Percentiles rank a stretch among this genome's conserved stretches.
Conservation (phyloP, 768 basidiomycete species). For the Tylopilus felleus region DNA sequence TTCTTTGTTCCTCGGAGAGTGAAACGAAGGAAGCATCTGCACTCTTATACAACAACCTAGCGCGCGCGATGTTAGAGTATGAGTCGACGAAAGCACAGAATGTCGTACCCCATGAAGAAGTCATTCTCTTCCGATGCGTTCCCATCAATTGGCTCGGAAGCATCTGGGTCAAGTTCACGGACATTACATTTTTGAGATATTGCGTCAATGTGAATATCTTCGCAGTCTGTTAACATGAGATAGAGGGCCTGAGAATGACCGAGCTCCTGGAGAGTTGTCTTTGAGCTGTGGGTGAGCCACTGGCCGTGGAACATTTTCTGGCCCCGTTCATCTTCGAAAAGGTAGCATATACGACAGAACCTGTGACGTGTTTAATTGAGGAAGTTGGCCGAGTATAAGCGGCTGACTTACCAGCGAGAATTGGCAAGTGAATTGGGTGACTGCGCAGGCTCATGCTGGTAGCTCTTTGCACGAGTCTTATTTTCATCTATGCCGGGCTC, state of each 20-base stretch:
- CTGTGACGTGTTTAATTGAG: conserved; percentile 32
- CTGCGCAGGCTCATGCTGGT: conserved; percentile 37
- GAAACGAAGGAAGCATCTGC: conserved; percentile 45
- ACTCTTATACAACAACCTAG: conserved; percentile 53
- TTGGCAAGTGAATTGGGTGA: conserved; percentile 58
- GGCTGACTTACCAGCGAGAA: conserved; percentile 51
- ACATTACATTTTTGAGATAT: conserved; percentile 61
- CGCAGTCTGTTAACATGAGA: conserved; percentile 51
- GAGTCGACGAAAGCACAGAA: neutral
- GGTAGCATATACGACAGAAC: conserved; percentile 68
- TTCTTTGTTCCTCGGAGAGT: conserved; percentile 36
- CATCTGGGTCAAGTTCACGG: conserved; percentile 36
- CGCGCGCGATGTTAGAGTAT: neutral
- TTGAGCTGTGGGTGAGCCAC: conserved; percentile 63
- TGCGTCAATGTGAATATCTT: conserved; percentile 48
- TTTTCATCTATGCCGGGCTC: conserved; percentile 52
- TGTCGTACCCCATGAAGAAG: conserved; percentile 56
- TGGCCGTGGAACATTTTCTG: conserved; percentile 64
- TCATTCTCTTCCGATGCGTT: conserved; percentile 36
- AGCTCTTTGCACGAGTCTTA: conserved; percentile 38
- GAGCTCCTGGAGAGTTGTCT: conserved; percentile 63
- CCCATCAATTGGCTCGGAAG: conserved; percentile 48
- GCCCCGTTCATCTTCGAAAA: conserved; percentile 43
- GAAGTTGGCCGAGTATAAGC: neutral
- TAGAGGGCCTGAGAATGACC: conserved; percentile 62